Base-by-base conservation (phyloP, 2,329 filamentous ascomycete species). In the Dothideomycetidae sp. region DNA sequence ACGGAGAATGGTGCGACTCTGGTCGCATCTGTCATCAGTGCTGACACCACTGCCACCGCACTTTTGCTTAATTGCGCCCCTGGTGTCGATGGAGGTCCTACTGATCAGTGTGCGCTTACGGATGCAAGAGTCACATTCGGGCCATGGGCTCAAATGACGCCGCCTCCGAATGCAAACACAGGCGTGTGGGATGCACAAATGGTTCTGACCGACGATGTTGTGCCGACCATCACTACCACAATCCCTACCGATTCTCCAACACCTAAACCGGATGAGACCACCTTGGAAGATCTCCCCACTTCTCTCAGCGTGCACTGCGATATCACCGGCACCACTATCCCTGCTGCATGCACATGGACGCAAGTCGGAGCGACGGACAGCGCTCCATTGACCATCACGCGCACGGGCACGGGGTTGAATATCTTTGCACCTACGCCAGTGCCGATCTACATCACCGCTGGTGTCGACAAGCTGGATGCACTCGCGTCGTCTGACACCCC, bases 391-490 rank as follows among this genome's bases (percentile, higher is more conserved):
- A 11, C 12, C 16, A 32, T 18, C 12, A 21, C 28, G 12, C 19
- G 28, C 12, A 33, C 15, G 7, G 14, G 19, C 10, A 19, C 14
- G 10, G 14, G 26, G 16, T 14, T 13, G 16, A n/a, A 7, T 7
- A 13, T 19, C 11, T 33, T 16, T 14, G 29, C 29, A 10, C 26
- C 31, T 3, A 13, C 16, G 10, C 18, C 31, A 9, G 36, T 21
- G 3, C 10, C 16, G 10, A 14, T 38, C 11, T 28, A 29, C n/a
- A 17, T 41, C 14, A 41, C 39, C 3, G 33, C 29, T n/a, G 39
- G 39, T 3, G 13, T 28, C 15, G 39, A 41, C 29, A 41, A 41
- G 39, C 30, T 41, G 19, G 23, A 19, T 23, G 34, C 33, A n/a
- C n/a, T n/a, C n/a, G n/a, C n/a, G n/a, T n/a, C n/a, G n/a, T n/a